Percentiles rank a stretch among this genome's conserved stretches.
Conservation (phyloP, 306 rosid genomes). For the Prunus fruticosa region DNA sequence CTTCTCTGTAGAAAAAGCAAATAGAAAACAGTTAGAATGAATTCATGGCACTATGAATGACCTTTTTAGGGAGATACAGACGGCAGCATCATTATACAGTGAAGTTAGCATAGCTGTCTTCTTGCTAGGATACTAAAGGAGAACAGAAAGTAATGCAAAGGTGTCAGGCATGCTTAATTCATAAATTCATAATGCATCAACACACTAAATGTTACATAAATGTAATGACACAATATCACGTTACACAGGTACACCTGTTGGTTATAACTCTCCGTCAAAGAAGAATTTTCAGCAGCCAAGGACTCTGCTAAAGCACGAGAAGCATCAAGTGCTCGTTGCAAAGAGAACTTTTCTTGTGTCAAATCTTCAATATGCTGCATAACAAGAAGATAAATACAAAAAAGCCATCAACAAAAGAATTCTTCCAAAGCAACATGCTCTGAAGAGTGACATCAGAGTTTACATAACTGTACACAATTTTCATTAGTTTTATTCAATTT, state of each 20-base stretch:
- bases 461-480: background rate
- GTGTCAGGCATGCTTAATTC: background rate
- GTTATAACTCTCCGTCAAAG: constrained; percentile 83
- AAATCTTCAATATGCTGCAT: constrained; percentile 96
- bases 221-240: background rate
- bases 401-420: background rate
- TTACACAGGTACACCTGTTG: constrained; percentile 66
- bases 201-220: constrained; percentile 10
- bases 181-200: background rate
- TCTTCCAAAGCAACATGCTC: background rate
- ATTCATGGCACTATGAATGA: background rate
- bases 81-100: background rate
- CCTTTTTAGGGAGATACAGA: background rate
- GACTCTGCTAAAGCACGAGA: constrained; percentile 78
- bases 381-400: constrained; percentile 3
- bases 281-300: constrained; percentile 92
- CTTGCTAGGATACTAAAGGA: background rate
- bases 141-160: background rate
- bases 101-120: background rate
- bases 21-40: constrained; percentile 18
- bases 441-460: background rate
- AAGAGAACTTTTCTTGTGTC: constrained; percentile 86
- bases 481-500: background rate
- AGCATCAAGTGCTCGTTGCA: constrained; percentile 89
- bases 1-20: constrained; percentile 55